These are phyloP conservation scores for Zhuliangozyma blackwelliae DNA, from an alignment of 1,139 yeast genomes.

Conservation along the genomic window DNA sequence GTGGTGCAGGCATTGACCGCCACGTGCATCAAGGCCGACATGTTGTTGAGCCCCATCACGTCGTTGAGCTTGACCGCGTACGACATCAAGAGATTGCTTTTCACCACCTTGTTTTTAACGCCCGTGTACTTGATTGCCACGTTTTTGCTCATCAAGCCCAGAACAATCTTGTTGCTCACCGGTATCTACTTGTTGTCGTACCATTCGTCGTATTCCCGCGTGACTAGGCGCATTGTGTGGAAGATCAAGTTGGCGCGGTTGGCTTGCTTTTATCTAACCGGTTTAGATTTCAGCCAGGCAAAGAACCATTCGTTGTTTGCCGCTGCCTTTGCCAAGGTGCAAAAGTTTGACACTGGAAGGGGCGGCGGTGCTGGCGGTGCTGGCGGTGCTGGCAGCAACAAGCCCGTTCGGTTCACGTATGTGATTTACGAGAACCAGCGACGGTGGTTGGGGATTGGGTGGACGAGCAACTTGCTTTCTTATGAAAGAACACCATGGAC, in stretches of 20 bases:
- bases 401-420: constrained; percentile 82
- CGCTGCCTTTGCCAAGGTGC: constrained; percentile 59
- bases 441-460: constrained; percentile 96
- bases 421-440: constrained; percentile 95
- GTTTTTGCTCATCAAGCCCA: constrained; percentile 64
- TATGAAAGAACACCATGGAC: constrained; percentile 97
- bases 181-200: constrained; percentile 72
- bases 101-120: constrained; percentile 80
- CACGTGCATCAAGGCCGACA: constrained; percentile 70
- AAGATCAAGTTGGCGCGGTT: constrained; percentile 68
- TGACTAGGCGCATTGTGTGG: constrained; percentile 81
- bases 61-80: constrained; percentile 65
- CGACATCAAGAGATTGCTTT: constrained; percentile 73
- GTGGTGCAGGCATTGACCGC: constrained; percentile 78
- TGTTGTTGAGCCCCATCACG: constrained; percentile 74
- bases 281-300: constrained; percentile 71
- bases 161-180: constrained; percentile 54
- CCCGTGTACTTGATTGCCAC: constrained; percentile 76
- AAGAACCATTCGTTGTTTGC: constrained; percentile 47
- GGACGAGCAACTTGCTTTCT: constrained; percentile 88
- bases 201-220: constrained; percentile 81
- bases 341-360: constrained; percentile 35
- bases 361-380: background rate
- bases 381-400: constrained; percentile 12
- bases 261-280: constrained; percentile 76